Evolutionary conservation across 2,329 filamentous ascomycete species (phyloP).

Genomic region (Xylaria sp.): DNA sequence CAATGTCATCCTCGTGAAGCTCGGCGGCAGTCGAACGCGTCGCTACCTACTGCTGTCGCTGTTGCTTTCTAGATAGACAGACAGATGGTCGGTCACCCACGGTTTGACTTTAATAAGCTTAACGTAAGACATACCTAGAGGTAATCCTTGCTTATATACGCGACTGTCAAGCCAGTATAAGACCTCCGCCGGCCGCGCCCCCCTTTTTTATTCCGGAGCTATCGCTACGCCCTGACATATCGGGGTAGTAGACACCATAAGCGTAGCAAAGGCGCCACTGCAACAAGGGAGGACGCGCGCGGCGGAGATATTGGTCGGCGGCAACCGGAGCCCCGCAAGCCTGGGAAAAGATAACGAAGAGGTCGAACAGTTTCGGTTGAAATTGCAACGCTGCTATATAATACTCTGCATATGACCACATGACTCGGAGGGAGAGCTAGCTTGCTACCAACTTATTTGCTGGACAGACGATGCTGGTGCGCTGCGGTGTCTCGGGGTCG

Average conservation of each 20-base stretch:
- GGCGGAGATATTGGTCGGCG: not conserved
- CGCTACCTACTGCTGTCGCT: not conserved
- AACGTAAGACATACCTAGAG: not conserved
- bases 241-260: not conserved
- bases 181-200: not conserved
- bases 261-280: not conserved
- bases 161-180: not conserved
- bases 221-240: not conserved
- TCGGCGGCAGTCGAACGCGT: not conserved
- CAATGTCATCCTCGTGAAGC: not conserved
- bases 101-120: not conserved
- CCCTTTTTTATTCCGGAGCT: not conserved
- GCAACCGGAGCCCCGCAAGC: not conserved
- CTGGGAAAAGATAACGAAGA: not conserved
- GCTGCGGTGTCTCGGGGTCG: not conserved
- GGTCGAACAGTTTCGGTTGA: not conserved
- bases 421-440: not conserved
- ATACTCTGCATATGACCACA: not conserved
- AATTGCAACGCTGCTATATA: slow-evolving; percentile 8
- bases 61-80: not conserved
- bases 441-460: not conserved
- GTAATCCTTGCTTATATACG: slow-evolving; percentile 6
- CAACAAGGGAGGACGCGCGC: too few species aligned
- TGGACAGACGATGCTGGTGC: not conserved
- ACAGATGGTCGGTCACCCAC: not conserved